These are phyloP conservation scores for Hypoxylon sp. DNA, from an alignment of 2,329 filamentous ascomycete species.

Conservation along the genomic window DNA sequence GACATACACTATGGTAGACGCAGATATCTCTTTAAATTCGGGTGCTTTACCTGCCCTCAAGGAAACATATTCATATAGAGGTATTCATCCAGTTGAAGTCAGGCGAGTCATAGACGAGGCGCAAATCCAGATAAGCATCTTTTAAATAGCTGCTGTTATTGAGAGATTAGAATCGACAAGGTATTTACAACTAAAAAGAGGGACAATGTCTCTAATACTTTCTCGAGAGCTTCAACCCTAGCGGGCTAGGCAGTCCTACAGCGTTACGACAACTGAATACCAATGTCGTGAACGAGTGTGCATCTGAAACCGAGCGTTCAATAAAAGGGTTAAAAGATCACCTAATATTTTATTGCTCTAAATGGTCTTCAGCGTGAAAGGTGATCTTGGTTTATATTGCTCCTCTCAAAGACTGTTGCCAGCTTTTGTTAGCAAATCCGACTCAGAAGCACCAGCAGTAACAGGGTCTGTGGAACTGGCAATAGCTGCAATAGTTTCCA, in stretches of 20 bases:
- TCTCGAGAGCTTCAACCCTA: too few relatives aligned
- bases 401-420: constrained; percentile 17
- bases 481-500: constrained; percentile 11
- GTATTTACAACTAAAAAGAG: not conserved
- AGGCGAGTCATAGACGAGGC: not conserved
- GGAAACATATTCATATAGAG: not conserved
- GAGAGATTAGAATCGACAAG: not conserved
- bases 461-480: constrained; percentile 17
- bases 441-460: constrained; percentile 7
- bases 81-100: not conserved
- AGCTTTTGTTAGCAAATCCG: constrained; percentile 8
- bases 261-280: too few relatives aligned
- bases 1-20: not conserved
- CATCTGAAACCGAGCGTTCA: too few relatives aligned
- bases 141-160: not conserved
- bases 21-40: not conserved
- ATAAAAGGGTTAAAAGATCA: too few relatives aligned
- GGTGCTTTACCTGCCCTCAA: not conserved
- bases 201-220: too few relatives aligned
- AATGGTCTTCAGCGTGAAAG: too few relatives aligned
- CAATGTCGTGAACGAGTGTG: too few relatives aligned
- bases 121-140: not conserved
- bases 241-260: too few relatives aligned
- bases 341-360: too few relatives aligned
- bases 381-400: not conserved